phyloP scores from a whole-genome alignment of 345 rosid genomes.

The Nephelium lappaceum region DNA sequence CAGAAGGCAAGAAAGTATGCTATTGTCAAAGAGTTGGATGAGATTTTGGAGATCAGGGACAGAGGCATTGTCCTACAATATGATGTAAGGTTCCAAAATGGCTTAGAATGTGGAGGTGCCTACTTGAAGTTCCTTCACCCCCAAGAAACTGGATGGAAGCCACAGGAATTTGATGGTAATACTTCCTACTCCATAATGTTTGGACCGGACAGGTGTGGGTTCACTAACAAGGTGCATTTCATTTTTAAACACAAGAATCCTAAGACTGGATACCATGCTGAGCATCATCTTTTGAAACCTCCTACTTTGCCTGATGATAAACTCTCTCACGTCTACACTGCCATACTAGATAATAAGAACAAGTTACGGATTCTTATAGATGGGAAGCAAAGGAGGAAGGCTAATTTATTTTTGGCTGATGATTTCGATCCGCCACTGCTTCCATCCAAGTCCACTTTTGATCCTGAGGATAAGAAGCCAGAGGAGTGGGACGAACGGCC shows the following conservation, averaged over 20 bases:
- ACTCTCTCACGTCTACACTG: conserved; percentile 62
- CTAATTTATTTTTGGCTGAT: conserved; percentile 44
- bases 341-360: conserved; percentile 45
- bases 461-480: conserved; percentile 54
- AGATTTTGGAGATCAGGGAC: conserved; percentile 36
- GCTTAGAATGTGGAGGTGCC: conserved; percentile 66
- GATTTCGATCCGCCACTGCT: conserved; percentile 57
- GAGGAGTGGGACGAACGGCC: conserved; percentile 61
- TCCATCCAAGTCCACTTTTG: conserved; percentile 53
- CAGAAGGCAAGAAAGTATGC: conserved; percentile 55
- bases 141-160: conserved; percentile 50
- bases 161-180: conserved; percentile 41
- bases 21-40: conserved; percentile 45
- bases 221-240: conserved; percentile 64
- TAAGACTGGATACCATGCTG: conserved; percentile 46
- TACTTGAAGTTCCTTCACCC: conserved; percentile 55
- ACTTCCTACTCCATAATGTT: conserved; percentile 63
- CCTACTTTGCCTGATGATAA: conserved; percentile 53
- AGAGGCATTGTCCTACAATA: conserved; percentile 46
- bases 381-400: conserved; percentile 53
- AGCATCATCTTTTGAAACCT: conserved; percentile 57
- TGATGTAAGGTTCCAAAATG: conserved; percentile 57
- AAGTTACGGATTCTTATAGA: conserved; percentile 48
- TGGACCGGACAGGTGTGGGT: conserved; percentile 65
- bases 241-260: conserved; percentile 61